Conservation (phyloP, 768 basidiomycete genomes). For the Amanita inopinata region DNA sequence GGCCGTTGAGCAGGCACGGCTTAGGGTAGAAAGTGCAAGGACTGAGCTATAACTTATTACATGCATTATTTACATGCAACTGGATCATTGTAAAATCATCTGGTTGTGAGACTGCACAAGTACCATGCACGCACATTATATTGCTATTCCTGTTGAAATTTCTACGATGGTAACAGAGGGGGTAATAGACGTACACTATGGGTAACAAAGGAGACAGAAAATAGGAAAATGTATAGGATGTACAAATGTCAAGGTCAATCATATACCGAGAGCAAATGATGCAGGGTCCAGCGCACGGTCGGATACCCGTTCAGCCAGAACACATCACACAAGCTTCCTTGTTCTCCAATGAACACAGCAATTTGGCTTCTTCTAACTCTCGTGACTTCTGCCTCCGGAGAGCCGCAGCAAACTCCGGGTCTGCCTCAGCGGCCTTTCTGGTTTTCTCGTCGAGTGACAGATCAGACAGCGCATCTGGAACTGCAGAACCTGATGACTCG, state of each 20-base stretch:
- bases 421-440: constrained; percentile 42
- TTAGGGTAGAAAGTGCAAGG: constrained; percentile 20
- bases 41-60: constrained; percentile 5
- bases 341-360: constrained; percentile 83
- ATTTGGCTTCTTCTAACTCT: constrained; percentile 72
- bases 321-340: constrained; percentile 94
- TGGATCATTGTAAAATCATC: too few relatives aligned
- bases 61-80: background rate
- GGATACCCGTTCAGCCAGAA: constrained; percentile 61
- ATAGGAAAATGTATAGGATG: too few relatives aligned
- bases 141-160: background rate
- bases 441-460: constrained; percentile 36
- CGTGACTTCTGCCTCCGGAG: constrained; percentile 59
- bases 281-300: too few relatives aligned
- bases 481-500: background rate
- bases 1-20: constrained; percentile 51
- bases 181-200: constrained; percentile 1
- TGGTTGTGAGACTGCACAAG: too few relatives aligned
- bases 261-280: background rate
- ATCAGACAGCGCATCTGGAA: constrained; percentile 16
- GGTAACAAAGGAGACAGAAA: too few relatives aligned
- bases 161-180: background rate
- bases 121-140: background rate
- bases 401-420: constrained; percentile 75
- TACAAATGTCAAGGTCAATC: too few relatives aligned